Evolutionary conservation across 2,329 filamentous ascomycete species (phyloP), one percentile per base, ranked within the genome.

Genomic region (Sporothrix phasma): DNA sequence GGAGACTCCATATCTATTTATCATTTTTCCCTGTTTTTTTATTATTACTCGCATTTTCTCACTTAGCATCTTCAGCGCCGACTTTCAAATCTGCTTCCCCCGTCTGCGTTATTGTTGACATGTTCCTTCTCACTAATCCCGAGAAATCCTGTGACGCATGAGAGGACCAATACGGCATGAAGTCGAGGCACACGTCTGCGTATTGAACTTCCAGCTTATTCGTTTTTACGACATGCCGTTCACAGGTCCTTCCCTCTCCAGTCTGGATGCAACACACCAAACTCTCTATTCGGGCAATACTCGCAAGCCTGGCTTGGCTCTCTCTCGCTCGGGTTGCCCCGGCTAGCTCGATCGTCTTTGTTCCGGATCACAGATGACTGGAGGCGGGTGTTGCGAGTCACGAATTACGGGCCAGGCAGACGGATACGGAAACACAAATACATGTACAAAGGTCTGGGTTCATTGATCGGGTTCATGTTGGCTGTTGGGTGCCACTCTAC

Each of bases 141-240:
- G n/a, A n/a, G n/a, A n/a, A n/a, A n/a, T n/a, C 31, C 31, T 5
- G 31, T 10, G 31, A 34, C 5, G 31, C 31, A 34, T 34, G 10
- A 34, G 10, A 34, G 31, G 5, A 34, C 31, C 5, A 34, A n/a
- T n/a, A n/a, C n/a, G n/a, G n/a, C n/a, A n/a, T n/a, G n/a, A n/a
- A n/a, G n/a, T n/a, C n/a, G n/a, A n/a, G n/a, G n/a, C n/a, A n/a
- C n/a, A n/a, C n/a, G n/a, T 34, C 31, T 34, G 31, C 31, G 37
- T 6, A 41, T 13, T 6, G 2, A 17, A 15, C 17, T n/a, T 15
- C 15, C 39, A 43, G 41, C 41, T 22, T 39, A 39, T 19, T 54
- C 19, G 31, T 19, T 56, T 59, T 59, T 59, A 59, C 37, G 54
- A 59, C 37, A 59, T 45, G 24, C 54, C 54, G 13, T 59, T 59